phyloP scores from a whole-genome alignment of 352 stramenopile species.

The Peronospora farinosa region DNA sequence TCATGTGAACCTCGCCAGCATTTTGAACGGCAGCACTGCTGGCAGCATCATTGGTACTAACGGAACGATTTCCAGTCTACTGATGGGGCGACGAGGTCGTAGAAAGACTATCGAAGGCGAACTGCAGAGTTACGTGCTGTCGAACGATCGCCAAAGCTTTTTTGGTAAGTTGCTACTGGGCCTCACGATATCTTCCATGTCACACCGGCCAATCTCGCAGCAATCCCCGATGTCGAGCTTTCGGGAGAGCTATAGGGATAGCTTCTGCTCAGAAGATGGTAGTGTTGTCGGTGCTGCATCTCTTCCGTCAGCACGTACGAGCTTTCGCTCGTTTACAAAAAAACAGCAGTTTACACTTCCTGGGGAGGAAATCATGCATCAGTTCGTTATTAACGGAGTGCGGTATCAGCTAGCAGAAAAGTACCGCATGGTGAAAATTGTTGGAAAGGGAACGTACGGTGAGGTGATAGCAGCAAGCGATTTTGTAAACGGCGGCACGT shows the following conservation, averaged over 20 bases:
- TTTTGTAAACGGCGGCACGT: conserved; percentile 78
- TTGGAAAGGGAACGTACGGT: conserved; percentile 85
- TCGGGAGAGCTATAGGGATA: conserved; percentile 26
- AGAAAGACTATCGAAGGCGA: conserved; percentile 21
- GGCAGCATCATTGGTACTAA: conserved; percentile 10
- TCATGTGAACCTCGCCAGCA: conserved; percentile 76
- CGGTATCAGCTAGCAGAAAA: conserved; percentile 83
- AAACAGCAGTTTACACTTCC: conserved; percentile 23
- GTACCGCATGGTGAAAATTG: conserved; percentile 87
- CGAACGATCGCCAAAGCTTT: conserved; percentile 80
- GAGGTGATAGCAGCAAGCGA: conserved; percentile 86
- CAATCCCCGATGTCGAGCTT: conserved; percentile 27
- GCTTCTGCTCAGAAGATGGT: conserved; percentile 30
- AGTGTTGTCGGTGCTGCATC: conserved; percentile 15
- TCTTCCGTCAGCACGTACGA: conserved; percentile 16
- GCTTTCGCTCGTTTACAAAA: conserved; percentile 45
- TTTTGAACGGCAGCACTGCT: conserved; percentile 47
- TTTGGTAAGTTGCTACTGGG: conserved; percentile 72
- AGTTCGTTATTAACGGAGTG: conserved; percentile 85
- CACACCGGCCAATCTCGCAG: conserved; percentile 37
- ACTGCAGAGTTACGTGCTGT: conserved; percentile 67
- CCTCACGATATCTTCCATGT: conserved; percentile 62
- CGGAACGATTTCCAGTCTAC: conserved; percentile 20
- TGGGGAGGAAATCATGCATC: conserved; percentile 74
- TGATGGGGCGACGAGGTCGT: conserved; percentile 25